Percentiles rank a stretch among this genome's conserved stretches.
Evolutionary conservation across 1,284 basidiomycete species (phyloP).

Genomic region (Puccinia horiana): DNA sequence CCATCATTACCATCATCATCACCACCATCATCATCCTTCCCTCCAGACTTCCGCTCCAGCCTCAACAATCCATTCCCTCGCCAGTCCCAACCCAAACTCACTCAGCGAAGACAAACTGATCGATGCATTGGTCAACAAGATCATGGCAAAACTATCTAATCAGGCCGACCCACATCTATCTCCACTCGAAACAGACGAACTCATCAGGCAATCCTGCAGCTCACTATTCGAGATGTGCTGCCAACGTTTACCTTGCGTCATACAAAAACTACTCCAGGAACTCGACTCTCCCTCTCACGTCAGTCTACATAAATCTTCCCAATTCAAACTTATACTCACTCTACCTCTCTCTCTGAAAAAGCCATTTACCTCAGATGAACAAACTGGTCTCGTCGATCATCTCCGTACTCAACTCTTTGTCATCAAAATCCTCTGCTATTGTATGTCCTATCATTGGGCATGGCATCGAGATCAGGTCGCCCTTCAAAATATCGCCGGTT

Average conservation of each 20-base stretch:
- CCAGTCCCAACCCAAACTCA: slow-evolving; percentile 27
- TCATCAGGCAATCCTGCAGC: slow-evolving; percentile 48
- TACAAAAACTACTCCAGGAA: slow-evolving; percentile 49
- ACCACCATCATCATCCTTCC: slow-evolving; percentile 17
- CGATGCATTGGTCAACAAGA: slow-evolving; percentile 49
- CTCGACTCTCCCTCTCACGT: slow-evolving; percentile 48
- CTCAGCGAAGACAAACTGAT: slow-evolving; percentile 48
- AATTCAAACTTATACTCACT: neutral
- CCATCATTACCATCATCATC: slow-evolving; percentile 24
- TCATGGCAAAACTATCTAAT: slow-evolving; percentile 50
- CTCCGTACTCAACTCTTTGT: slow-evolving; percentile 87
- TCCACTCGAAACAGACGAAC: slow-evolving; percentile 47
- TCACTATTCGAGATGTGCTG: slow-evolving; percentile 50
- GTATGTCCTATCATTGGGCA: slow-evolving; percentile 76
- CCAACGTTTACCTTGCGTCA: slow-evolving; percentile 43
- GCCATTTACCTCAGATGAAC: slow-evolving; percentile 54
- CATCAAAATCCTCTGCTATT: slow-evolving; percentile 75
- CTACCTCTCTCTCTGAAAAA: neutral
- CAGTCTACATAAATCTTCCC: neutral
- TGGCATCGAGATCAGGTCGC: slow-evolving; percentile 54
- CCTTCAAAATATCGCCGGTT: slow-evolving; percentile 51
- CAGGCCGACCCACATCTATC: slow-evolving; percentile 47
- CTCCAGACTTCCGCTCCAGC: neutral
- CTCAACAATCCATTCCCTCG: neutral
- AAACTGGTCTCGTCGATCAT: slow-evolving; percentile 67